phyloP scores from a whole-genome alignment of 1,284 basidiomycete genomes.

The Trametes pubescens region DNA sequence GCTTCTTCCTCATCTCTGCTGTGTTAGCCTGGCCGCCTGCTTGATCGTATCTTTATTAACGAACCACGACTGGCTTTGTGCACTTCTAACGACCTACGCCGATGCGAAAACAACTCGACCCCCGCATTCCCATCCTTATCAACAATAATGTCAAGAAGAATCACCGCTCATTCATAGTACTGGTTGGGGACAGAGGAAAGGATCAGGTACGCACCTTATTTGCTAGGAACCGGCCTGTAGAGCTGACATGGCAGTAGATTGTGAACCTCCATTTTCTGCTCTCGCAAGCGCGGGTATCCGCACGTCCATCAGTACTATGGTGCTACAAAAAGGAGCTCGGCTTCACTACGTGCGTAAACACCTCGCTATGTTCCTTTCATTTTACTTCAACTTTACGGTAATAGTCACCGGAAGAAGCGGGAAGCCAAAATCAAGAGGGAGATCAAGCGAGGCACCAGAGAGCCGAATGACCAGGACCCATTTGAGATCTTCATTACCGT shows the following conservation, averaged over 20 bases:
- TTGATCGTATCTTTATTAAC: conserved; percentile 8
- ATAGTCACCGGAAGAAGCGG: conserved; percentile 94
- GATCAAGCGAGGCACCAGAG: conserved; percentile 92
- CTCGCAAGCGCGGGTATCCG: conserved; percentile 89
- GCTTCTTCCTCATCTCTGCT: not conserved
- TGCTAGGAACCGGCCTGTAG: not conserved
- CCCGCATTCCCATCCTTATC: conserved; percentile 92
- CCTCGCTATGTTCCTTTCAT: not conserved
- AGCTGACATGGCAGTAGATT: conserved; percentile 57
- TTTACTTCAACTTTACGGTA: not conserved
- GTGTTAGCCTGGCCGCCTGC: not conserved
- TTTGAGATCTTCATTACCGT: conserved; percentile 99
- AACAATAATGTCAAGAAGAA: conserved; percentile 94
- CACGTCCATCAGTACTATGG: conserved; percentile 93
- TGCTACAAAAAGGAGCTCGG: conserved; percentile 98
- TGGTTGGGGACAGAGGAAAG: conserved; percentile 94
- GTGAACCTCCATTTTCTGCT: conserved; percentile 97
- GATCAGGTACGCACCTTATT: conserved; percentile 73
- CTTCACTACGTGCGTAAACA: conserved; percentile 81
- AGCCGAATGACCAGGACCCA: conserved; percentile 95
- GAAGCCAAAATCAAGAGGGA: conserved; percentile 96
- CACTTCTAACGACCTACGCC: conserved; percentile 1
- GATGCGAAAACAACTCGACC: conserved; percentile 90
- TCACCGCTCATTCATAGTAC: conserved; percentile 95
- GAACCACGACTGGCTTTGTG: not conserved